These are phyloP conservation scores for Cyclotella sp. DNA, from an alignment of 108 stramenopile genomes.

Conservation along the genomic window DNA sequence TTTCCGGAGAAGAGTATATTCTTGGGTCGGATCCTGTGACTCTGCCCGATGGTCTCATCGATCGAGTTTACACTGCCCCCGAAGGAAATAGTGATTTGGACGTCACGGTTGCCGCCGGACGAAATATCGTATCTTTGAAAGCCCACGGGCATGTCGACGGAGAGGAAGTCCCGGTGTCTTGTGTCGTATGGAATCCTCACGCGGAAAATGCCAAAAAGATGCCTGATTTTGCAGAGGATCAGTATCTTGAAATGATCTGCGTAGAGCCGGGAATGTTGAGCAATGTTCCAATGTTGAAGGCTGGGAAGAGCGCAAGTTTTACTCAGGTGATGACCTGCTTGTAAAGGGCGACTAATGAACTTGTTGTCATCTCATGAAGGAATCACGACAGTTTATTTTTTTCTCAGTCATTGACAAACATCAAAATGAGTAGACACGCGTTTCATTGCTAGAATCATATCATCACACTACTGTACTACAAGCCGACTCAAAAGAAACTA, in stretches of 20 bases:
- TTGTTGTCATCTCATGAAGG: background rate
- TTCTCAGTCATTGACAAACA: background rate
- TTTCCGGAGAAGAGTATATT: constrained; percentile 51
- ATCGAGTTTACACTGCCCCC: constrained; percentile 72
- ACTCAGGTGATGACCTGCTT: constrained; percentile 58
- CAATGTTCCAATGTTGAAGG: constrained; percentile 45
- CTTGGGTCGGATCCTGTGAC: constrained; percentile 57
- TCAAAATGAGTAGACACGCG: background rate
- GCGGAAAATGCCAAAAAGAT: constrained; percentile 71
- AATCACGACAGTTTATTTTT: background rate
- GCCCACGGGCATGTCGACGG: constrained; percentile 64
- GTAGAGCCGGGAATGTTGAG: constrained; percentile 79
- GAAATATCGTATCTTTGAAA: constrained; percentile 41
- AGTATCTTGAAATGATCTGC: constrained; percentile 86
- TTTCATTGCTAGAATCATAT: background rate
- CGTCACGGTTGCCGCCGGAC: constrained; percentile 57
- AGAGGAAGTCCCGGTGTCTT: constrained; percentile 52
- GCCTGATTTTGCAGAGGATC: constrained; percentile 79
- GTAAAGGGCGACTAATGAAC: constrained; percentile 5
- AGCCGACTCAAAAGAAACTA: constrained; percentile 26
- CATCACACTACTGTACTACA: background rate
- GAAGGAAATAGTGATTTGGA: constrained; percentile 56
- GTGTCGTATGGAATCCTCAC: constrained; percentile 62
- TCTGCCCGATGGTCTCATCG: constrained; percentile 48
- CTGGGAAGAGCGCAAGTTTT: constrained; percentile 58